Evolutionary conservation across 208 protist genomes (phyloP), one percentile per base, ranked within the genome.

Genomic region (Leishmania lainsoni): DNA sequence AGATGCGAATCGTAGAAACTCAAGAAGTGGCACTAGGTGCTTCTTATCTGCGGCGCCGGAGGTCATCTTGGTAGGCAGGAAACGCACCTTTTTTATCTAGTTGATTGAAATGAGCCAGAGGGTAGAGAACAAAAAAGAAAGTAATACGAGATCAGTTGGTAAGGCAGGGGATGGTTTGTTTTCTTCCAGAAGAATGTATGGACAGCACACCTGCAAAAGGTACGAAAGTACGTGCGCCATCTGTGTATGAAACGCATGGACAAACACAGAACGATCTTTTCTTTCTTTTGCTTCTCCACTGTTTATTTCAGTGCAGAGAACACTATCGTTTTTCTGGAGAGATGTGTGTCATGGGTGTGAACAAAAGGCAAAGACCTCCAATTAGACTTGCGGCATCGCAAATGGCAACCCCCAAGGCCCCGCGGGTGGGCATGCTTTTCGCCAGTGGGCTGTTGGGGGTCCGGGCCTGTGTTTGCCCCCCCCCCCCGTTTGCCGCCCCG

Each of bases 1-100:
- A 3, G 70, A 70, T 10, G 91, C 74, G 76, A 83, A 84, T 48
- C 73, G 73, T 54, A 93, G 83, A 71, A 93, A 93, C 49, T 90
- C 87, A 48, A 90, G 78, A 54, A 93, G 76, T 8, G 89, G 89
- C 22, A 71, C 71, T 6, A 89, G 61, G 72, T 90, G 86, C 68
- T 80, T 86, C 56, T 80, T 80, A 0, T 88, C 83, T 12, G 29
- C 12, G 0, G 14, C 3, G n/a, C 16, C 51, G n/a, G n/a, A 42
- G n/a, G n/a, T 61, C 71, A 59, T 59, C 16, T 39, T 51, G 2
- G 29, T 1, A 49, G 51, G 0, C 20, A 51, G 68, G 6, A 0
- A n/a, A 9, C 3, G 20, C 0, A 10, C 12, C 20, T 14, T 71
- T n/a, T 71, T 1, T 68, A 17, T 49, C 32, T 35, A 73, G 20